A percentile compares a stretch with the other conserved stretches of the same genome.
Conservation (phyloP, 495 filamentous ascomycete species). For the Neurospora africana region DNA sequence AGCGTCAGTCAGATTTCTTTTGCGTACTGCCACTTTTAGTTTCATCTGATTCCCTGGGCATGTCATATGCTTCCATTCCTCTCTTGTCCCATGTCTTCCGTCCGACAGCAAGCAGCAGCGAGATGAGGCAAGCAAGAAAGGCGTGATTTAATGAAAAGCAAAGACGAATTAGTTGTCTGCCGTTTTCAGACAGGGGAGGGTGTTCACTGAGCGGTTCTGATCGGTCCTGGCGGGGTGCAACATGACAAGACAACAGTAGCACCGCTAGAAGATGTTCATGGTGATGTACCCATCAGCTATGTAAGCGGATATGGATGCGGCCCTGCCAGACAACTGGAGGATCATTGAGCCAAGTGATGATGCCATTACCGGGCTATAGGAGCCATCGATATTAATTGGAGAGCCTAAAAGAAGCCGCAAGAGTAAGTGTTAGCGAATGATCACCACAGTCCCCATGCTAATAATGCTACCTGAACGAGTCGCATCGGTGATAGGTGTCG, state of each 20-base stretch:
- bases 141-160: background rate
- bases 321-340: background rate
- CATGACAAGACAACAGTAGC: background rate
- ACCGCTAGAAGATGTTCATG: background rate
- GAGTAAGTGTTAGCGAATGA: background rate
- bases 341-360: background rate
- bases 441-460: background rate
- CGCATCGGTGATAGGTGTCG: background rate
- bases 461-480: background rate
- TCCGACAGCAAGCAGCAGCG: background rate
- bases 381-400: background rate
- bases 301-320: background rate
- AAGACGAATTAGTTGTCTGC: background rate
- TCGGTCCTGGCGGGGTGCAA: background rate
- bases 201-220: background rate
- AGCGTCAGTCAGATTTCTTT: constrained; percentile 15
- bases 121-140: background rate
- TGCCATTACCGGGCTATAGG: background rate
- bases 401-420: background rate
- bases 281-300: background rate
- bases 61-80: constrained; percentile 11
- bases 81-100: constrained; percentile 6
- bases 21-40: background rate
- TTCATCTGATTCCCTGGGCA: background rate
- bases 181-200: background rate